Evolutionary conservation across 2,329 filamentous ascomycete genomes (phyloP).

Genomic region (Apiospora hydei): DNA sequence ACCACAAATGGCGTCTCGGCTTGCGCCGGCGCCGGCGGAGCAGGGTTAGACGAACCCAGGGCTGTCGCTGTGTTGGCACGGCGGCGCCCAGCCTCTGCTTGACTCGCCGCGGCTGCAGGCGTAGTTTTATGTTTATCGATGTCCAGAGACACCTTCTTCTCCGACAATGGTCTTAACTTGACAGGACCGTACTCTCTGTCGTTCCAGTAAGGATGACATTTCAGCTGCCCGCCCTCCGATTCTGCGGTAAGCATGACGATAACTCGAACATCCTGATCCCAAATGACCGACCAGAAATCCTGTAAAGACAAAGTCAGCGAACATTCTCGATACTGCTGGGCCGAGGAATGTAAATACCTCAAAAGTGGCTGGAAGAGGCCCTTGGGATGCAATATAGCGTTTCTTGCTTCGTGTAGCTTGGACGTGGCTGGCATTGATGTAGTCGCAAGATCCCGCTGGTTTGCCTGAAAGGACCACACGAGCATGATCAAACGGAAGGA

Average conservation of each 20-base stretch:
- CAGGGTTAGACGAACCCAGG: constrained; percentile 43
- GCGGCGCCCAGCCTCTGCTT: constrained; percentile 52
- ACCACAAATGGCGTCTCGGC: constrained; percentile 77
- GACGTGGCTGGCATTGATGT: constrained; percentile 92
- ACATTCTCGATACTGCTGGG: not conserved
- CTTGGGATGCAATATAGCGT: constrained; percentile 94
- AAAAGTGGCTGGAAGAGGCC: constrained; percentile 90
- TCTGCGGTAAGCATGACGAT: constrained; percentile 98
- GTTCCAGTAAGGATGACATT: constrained; percentile 95
- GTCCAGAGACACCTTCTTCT: constrained; percentile 83
- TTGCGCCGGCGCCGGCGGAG: constrained; percentile 36
- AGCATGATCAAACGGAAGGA: constrained; percentile 94
- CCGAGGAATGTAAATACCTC: constrained; percentile 64
- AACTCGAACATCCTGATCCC: constrained; percentile 94
- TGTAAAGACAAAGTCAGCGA: constrained; percentile 43
- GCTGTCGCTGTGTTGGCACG: constrained; percentile 63
- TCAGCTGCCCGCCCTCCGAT: constrained; percentile 89
- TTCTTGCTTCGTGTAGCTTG: constrained; percentile 84
- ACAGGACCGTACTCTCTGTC: constrained; percentile 79
- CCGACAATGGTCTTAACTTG: constrained; percentile 77
- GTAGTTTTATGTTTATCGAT: constrained; percentile 60
- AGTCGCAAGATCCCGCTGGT: constrained; percentile 78
- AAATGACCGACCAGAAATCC: constrained; percentile 98
- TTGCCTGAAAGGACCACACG: constrained; percentile 80
- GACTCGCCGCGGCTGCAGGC: constrained; percentile 37